Percentiles rank a stretch among this genome's conserved stretches.
phyloP scores from a whole-genome alignment of 2,329 filamentous ascomycete genomes.

The Coccinonectria pachysandricola region DNA sequence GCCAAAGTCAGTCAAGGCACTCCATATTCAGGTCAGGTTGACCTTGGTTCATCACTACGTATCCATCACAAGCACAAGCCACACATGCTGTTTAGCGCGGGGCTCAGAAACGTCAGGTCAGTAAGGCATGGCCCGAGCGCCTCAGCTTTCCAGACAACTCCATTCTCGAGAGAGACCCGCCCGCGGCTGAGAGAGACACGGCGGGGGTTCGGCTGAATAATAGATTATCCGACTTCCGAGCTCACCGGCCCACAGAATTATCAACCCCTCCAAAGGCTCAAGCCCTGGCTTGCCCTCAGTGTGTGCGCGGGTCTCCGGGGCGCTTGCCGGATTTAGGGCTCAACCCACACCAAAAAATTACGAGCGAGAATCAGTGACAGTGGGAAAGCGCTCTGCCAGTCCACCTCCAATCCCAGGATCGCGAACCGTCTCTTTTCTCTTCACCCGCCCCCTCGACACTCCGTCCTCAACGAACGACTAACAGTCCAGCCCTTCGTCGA shows the following conservation, averaged over 20 bases:
- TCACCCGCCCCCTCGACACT: slow-evolving; percentile 23
- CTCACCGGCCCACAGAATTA: too few relatives aligned
- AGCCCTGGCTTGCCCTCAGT: too few relatives aligned
- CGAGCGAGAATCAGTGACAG: slow-evolving; percentile 9
- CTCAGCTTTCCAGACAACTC: too few relatives aligned
- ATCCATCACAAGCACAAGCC: slow-evolving; percentile 10
- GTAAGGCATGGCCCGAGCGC: slow-evolving; percentile 12
- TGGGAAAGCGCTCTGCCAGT: slow-evolving; percentile 15
- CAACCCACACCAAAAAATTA: slow-evolving; percentile 25
- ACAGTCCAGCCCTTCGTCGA: slow-evolving; percentile 21
- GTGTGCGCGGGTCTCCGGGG: background rate
- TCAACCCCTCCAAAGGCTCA: too few relatives aligned
- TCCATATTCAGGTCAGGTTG: too few relatives aligned
- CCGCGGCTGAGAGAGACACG: too few relatives aligned
- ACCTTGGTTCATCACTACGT: too few relatives aligned
- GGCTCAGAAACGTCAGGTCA: slow-evolving; percentile 18
- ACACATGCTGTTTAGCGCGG: slow-evolving; percentile 6
- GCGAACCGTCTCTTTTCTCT: slow-evolving; percentile 22
- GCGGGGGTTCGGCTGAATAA: slow-evolving; percentile 7
- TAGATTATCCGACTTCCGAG: slow-evolving; percentile 11
- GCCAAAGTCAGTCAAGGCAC: too few relatives aligned
- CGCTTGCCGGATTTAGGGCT: slow-evolving; percentile 20
- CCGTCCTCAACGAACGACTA: slow-evolving; percentile 26
- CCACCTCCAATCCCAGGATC: slow-evolving; percentile 19
- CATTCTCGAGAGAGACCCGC: too few relatives aligned